Conservation (phyloP, 2,329 filamentous ascomycete species). For the Intubia oerlemansii region DNA sequence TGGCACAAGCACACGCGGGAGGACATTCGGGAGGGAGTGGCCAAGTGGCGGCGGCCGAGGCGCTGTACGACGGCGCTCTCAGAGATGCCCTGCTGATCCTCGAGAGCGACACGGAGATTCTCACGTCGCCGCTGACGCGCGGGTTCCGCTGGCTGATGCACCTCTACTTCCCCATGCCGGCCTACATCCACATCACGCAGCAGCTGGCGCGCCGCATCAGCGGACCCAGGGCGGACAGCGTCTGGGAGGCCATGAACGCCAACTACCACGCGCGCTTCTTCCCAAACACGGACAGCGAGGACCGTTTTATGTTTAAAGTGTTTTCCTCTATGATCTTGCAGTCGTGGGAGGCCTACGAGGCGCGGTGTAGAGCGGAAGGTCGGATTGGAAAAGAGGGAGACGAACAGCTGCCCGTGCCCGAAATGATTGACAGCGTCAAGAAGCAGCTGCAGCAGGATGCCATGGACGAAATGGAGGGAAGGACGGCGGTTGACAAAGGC, state of each 20-base stretch:
- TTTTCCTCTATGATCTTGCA: slow-evolving; percentile 2
- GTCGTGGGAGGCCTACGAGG: slow-evolving; percentile 5
- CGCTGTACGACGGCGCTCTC: slow-evolving; percentile 11
- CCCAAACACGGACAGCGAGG: not conserved
- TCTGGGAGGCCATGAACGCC: slow-evolving; percentile 14
- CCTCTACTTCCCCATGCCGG: slow-evolving; percentile 18
- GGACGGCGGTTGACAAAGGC: no score
- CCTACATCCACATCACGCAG: slow-evolving; percentile 19
- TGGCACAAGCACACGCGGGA: no score
- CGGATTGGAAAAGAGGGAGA: no score
- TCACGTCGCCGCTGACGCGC: slow-evolving; percentile 11
- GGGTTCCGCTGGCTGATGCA: slow-evolving; percentile 17
- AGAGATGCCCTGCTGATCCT: slow-evolving; percentile 15
- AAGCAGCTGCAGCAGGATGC: no score
- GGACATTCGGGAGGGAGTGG: no score
- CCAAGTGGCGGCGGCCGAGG: not conserved
- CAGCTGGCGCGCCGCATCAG: slow-evolving; percentile 12
- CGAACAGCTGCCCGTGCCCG: slow-evolving; percentile 1
- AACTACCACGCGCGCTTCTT: slow-evolving; percentile 11
- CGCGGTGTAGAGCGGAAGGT: not conserved
- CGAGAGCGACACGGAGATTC: slow-evolving; percentile 16
- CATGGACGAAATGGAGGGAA: no score
- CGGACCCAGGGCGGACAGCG: slow-evolving; percentile 9
- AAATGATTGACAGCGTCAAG: not conserved
- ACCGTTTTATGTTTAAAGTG: slow-evolving; percentile 1